phyloP scores from a whole-genome alignment of 192 early-diverging fungal species.

The Dispira parvispora region DNA sequence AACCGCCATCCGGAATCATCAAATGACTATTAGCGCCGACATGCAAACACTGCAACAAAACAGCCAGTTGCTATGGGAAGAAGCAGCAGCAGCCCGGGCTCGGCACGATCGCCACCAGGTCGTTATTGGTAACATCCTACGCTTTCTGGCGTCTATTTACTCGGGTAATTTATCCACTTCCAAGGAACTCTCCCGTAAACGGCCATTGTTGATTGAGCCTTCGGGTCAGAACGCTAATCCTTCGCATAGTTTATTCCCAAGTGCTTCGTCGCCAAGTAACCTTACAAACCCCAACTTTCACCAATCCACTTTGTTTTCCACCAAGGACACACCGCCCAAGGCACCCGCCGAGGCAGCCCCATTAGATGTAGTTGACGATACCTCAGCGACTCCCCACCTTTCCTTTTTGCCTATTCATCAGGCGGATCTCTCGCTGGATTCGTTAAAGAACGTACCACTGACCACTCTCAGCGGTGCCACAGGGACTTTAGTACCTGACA shows the following conservation, averaged over 20 bases:
- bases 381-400: neutral
- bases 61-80: slow-evolving; percentile 79
- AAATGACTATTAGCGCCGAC: slow-evolving; percentile 72
- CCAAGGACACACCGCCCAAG: neutral
- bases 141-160: slow-evolving; percentile 80
- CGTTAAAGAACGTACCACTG: too few species aligned
- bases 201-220: slow-evolving; percentile 19
- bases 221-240: neutral
- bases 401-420: neutral
- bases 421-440: too few species aligned
- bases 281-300: neutral
- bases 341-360: neutral
- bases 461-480: too few species aligned
- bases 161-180: slow-evolving; percentile 26
- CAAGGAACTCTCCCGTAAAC: slow-evolving; percentile 21
- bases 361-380: too few species aligned
- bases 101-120: slow-evolving; percentile 75
- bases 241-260: neutral
- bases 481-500: too few species aligned
- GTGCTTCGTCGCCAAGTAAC: neutral
- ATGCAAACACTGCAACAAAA: slow-evolving; percentile 74
- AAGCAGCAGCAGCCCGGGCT: slow-evolving; percentile 53
- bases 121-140: slow-evolving; percentile 84
- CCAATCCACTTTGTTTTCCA: neutral
- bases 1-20: slow-evolving; percentile 75